phyloP scores from a whole-genome alignment of 2,329 filamentous ascomycete species.

The Hypoxylon sp. region DNA sequence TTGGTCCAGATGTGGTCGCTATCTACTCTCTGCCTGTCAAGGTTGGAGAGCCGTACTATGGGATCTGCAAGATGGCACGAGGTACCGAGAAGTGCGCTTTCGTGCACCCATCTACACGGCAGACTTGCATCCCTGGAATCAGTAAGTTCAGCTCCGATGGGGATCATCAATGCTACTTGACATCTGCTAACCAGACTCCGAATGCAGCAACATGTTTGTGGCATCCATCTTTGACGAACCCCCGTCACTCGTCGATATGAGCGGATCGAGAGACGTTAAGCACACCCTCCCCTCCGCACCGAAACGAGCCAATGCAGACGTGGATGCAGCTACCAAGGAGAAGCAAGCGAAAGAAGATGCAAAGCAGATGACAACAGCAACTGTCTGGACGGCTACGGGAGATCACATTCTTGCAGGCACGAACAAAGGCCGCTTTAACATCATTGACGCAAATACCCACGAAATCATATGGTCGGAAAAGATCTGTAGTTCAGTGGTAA shows the following conservation, averaged over 20 bases:
- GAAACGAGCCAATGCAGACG: conserved; percentile 74
- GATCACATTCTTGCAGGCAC: conserved; percentile 92
- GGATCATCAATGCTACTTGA: neutral
- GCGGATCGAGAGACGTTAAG: conserved; percentile 73
- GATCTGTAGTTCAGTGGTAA: conserved; percentile 86
- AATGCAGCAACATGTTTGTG: conserved; percentile 79
- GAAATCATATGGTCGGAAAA: conserved; percentile 90
- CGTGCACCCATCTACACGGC: conserved; percentile 95
- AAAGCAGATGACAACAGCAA: conserved; percentile 93
- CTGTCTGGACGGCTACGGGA: conserved; percentile 85
- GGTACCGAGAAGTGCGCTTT: conserved; percentile 86
- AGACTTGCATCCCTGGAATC: conserved; percentile 90
- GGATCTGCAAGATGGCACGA: conserved; percentile 78
- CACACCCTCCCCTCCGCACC: conserved; percentile 83
- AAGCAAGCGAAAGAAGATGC: conserved; percentile 92
- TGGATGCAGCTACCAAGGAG: conserved; percentile 74
- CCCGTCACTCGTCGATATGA: conserved; percentile 85
- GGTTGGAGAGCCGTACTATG: conserved; percentile 97
- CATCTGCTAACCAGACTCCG: conserved; percentile 35
- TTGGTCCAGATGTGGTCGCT: conserved; percentile 92
- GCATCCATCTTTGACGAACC: conserved; percentile 94
- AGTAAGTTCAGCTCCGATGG: conserved; percentile 64
- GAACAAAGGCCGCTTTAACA: conserved; percentile 94
- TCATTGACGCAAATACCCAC: conserved; percentile 83
- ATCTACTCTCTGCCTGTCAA: conserved; percentile 90